A percentile compares a stretch with the other conserved stretches of the same genome.
These are phyloP conservation scores for Penicillium waksmanii DNA, from an alignment of 495 filamentous ascomycete species.

Conservation along the genomic window DNA sequence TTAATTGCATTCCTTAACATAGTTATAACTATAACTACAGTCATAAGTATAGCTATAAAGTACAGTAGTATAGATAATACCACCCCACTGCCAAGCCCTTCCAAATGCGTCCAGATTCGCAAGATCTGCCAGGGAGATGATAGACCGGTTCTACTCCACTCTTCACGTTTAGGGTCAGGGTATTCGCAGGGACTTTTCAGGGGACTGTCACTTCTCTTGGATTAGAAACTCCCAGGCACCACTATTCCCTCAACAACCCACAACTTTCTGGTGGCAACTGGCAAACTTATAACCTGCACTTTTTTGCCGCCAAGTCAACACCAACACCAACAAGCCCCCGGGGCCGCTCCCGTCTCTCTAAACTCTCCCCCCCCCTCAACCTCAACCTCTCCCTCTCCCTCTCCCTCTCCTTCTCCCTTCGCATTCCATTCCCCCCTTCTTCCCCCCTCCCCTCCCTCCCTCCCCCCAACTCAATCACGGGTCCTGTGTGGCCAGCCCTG, in stretches of 20 bases:
- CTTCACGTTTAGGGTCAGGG: not conserved
- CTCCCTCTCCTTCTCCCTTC: conserved; percentile 1
- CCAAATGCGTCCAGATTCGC: not conserved
- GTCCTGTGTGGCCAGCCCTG: conserved; percentile 26
- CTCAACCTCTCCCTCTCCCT: conserved; percentile 2
- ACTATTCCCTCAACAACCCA: no score
- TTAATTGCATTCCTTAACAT: no score
- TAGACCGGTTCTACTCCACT: conserved; percentile 1
- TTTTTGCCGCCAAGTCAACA: conserved; percentile 4
- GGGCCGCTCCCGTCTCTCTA: not conserved
- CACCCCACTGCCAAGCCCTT: not conserved
- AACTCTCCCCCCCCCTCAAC: not conserved
- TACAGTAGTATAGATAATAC: not conserved
- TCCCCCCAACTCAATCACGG: conserved; percentile 12
- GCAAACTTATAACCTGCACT: not conserved
- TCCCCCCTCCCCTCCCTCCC: conserved; percentile 15
- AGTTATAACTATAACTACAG: no score
- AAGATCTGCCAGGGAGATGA: conserved; percentile 4
- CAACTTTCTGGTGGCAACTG: not conserved
- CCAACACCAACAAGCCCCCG: not conserved
- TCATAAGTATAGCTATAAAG: not conserved
- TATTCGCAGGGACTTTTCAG: not conserved
- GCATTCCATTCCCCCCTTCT: conserved; percentile 21
- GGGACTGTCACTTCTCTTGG: not conserved
- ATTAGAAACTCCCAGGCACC: no score